phyloP scores from a whole-genome alignment of 495 filamentous ascomycete genomes.

The Tuber microsphaerosporum region DNA sequence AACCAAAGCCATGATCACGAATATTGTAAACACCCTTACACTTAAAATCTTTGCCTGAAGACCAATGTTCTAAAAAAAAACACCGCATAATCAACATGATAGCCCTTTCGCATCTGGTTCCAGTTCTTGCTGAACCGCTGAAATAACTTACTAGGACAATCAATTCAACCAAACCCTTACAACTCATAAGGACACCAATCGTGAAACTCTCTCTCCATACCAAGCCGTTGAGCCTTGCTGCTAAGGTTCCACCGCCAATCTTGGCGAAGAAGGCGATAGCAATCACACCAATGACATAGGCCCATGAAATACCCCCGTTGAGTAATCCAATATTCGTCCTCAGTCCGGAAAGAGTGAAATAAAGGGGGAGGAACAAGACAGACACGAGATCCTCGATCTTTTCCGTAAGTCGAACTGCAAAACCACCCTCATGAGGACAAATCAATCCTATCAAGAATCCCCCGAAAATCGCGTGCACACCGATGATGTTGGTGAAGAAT shows the following conservation, averaged over 20 bases:
- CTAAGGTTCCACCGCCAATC: constrained; percentile 74
- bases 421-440: constrained; percentile 89
- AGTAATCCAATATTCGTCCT: constrained; percentile 83
- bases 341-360: constrained; percentile 88
- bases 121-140: background rate
- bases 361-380: constrained; percentile 84
- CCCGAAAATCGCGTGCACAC: constrained; percentile 85
- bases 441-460: constrained; percentile 83
- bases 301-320: constrained; percentile 79
- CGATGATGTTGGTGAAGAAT: constrained; percentile 95
- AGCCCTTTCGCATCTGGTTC: background rate
- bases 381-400: constrained; percentile 92
- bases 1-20: constrained; percentile 93
- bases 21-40: constrained; percentile 86
- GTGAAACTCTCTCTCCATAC: constrained; percentile 90
- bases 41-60: constrained; percentile 85
- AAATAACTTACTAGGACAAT: constrained; percentile 72
- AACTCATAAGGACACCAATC: constrained; percentile 93
- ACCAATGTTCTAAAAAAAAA: constrained; percentile 73
- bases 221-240: constrained; percentile 67
- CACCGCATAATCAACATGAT: background rate
- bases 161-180: constrained; percentile 90
- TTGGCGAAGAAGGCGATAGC: constrained; percentile 79
- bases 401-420: constrained; percentile 88
- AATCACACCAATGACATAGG: constrained; percentile 79